phyloP scores from a whole-genome alignment of 1,284 basidiomycete species.

The Leccinum subspadiceum region DNA sequence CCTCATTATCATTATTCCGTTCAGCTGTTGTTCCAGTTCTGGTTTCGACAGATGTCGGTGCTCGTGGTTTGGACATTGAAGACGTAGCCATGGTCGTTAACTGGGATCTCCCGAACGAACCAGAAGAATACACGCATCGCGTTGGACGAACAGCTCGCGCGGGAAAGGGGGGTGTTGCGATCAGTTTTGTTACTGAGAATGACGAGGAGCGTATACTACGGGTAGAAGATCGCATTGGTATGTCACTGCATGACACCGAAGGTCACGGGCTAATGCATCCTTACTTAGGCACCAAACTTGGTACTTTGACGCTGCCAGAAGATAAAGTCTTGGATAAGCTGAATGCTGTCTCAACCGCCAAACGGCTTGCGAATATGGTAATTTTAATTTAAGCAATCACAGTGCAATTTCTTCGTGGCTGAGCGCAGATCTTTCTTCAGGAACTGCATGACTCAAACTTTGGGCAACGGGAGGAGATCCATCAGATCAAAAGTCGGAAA shows the following conservation, averaged over 20 bases:
- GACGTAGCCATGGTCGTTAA: constrained; percentile 95
- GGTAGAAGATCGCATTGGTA: constrained; percentile 87
- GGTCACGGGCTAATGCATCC: background rate
- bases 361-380: constrained; percentile 93
- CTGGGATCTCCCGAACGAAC: constrained; percentile 87
- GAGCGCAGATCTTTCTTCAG: constrained; percentile 40
- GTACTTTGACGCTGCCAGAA: constrained; percentile 77
- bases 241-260: constrained; percentile 29
- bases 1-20: constrained; percentile 85
- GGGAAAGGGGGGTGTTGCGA: constrained; percentile 85
- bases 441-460: constrained; percentile 91
- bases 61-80: constrained; percentile 91
- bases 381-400: constrained; percentile 45
- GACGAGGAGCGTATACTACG: constrained; percentile 84
- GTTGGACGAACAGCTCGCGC: constrained; percentile 91
- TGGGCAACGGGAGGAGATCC: constrained; percentile 83
- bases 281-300: constrained; percentile 64
- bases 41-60: constrained; percentile 93
- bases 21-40: constrained; percentile 87
- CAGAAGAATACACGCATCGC: constrained; percentile 79
- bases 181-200: constrained; percentile 93
- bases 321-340: constrained; percentile 82
- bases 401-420: constrained; percentile 3
- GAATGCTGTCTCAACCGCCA: constrained; percentile 88
- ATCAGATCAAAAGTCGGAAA: constrained; percentile 61